Evolutionary conservation across 768 basidiomycete genomes (phyloP), one percentile per base, ranked within the genome.

Genomic region (Thelephora ganbajun): DNA sequence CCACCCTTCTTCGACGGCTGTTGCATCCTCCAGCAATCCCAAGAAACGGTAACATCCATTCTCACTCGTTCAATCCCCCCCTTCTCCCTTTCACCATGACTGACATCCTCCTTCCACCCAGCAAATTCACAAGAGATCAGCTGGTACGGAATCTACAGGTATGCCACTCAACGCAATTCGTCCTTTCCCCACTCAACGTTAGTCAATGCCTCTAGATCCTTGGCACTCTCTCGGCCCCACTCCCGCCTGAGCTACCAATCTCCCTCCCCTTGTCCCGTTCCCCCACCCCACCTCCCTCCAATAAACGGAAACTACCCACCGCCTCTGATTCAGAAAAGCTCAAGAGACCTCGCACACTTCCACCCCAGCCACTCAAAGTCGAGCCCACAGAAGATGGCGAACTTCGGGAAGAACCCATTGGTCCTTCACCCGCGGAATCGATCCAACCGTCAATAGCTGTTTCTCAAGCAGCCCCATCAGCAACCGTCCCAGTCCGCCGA

Each of bases 401-500:
- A 51, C 63, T 73, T 7, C 63, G 61, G 48, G 72, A 72, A 48
- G 72, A 71, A 20, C 46, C 44, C 23, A 6, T 33, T 6, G 35
- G 57, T 14, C 52, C 45, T 11, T 47, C 56, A 41, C 14, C 60
- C 39, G 48, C 39, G 20, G 41, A 55, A n/a, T 33, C 54, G 47
- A 57, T 51, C 33, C 50, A 57, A 43, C 50, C 59, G 43, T 59
- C 59, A 35, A 59, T 55, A 56, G 56, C 61, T 50, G 63, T 56
- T 56, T 55, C 62, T 59, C 46, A 50, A 9, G 3, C 43, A 5
- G 44, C 26, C 18, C 11, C 47, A 30, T 45, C 50, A 12, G 44
- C 50, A 22, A 57, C 55, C 52, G 72, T 79, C 16, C 83, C 82
- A 50, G 72, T 83, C 50, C 74, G 79, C 44, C 71, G 81, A 11